phyloP scores from a whole-genome alignment of 768 basidiomycete species.

The Flagelloscypha sp. region DNA sequence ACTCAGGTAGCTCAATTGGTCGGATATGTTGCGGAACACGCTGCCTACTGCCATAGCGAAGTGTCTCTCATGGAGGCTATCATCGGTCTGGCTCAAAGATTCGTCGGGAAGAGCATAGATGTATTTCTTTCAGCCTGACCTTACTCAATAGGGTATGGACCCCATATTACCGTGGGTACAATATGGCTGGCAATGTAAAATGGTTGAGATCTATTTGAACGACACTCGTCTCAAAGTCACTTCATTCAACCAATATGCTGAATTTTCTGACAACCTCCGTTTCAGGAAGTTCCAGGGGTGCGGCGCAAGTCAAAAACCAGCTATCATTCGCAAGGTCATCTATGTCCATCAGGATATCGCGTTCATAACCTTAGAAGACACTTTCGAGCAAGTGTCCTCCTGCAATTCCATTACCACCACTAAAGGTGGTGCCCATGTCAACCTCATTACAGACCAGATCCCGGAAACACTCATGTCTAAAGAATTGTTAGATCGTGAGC shows the following conservation, averaged over 20 bases:
- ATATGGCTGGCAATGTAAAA: conserved; percentile 92
- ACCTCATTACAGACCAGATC: conserved; percentile 77
- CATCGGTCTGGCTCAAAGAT: conserved; percentile 88
- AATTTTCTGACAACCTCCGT: conserved; percentile 52
- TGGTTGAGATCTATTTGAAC: conserved; percentile 89
- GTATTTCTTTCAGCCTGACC: conserved; percentile 91
- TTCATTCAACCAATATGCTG: conserved; percentile 90
- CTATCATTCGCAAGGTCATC: conserved; percentile 74
- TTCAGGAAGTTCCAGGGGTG: conserved; percentile 64
- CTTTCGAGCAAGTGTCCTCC: conserved; percentile 92
- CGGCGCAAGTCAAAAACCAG: conserved; percentile 66
- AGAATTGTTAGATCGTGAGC: no score
- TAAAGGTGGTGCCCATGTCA: conserved; percentile 95
- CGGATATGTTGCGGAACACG: conserved; percentile 90
- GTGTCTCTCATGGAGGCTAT: conserved; percentile 81
- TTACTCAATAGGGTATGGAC: conserved; percentile 87
- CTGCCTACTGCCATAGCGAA: conserved; percentile 97
- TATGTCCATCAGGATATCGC: conserved; percentile 89
- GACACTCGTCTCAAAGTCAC: conserved; percentile 89
- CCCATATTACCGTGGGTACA: conserved; percentile 90
- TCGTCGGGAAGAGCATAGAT: conserved; percentile 93
- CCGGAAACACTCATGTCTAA: conserved; percentile 72
- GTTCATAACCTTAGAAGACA: conserved; percentile 88
- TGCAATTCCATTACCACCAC: conserved; percentile 95
- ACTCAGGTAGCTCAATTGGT: conserved; percentile 84